Base-by-base conservation (phyloP, 352 stramenopile species). In the Aphanomyces astaci region DNA sequence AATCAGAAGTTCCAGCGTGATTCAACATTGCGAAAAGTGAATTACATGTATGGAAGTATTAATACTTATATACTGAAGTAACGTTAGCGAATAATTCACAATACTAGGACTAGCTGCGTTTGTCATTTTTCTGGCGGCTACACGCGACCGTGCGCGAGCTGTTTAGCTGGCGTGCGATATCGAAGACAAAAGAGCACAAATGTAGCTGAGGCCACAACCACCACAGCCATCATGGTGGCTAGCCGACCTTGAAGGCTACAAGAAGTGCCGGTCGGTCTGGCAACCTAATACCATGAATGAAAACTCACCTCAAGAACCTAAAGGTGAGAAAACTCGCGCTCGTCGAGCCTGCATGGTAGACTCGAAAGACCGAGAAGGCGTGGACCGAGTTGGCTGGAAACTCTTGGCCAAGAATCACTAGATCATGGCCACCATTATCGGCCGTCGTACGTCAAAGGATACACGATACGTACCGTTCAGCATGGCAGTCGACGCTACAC, bases 381-480 rank as follows among this genome's bases (percentile, higher is more conserved):
- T 66, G 39, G 11, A 31, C 25, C 10, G 36, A 22, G 36, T 57
- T 30, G 19, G 33, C 32, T 22, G 48, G n/a, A 46, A 68, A 68
- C 39, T 68, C 62, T 45, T 53, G 39, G 24, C 62, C 45, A 5
- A 60, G 5, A n/a, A 68, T 22, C 30, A 68, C 62, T 68, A n/a
- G n/a, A n/a, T n/a, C n/a, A n/a, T n/a, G n/a, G n/a, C n/a, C n/a
- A n/a, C n/a, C n/a, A n/a, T n/a, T n/a, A n/a, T n/a, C n/a, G n/a
- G n/a, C n/a, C n/a, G n/a, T n/a, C n/a, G n/a, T n/a, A n/a, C n/a
- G n/a, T n/a, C n/a, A n/a, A n/a, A n/a, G n/a, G n/a, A n/a, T n/a
- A n/a, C n/a, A n/a, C n/a, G n/a, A n/a, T 13, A 1, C 1, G 4
- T 57, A 66, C 60, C 60, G 19, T 39, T 66, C 3, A 45, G 27